Percentiles rank a stretch among this genome's conserved stretches.
Conservation (phyloP, 2,329 filamentous ascomycete species). For the Arthrobotrys pseudoclavata region DNA sequence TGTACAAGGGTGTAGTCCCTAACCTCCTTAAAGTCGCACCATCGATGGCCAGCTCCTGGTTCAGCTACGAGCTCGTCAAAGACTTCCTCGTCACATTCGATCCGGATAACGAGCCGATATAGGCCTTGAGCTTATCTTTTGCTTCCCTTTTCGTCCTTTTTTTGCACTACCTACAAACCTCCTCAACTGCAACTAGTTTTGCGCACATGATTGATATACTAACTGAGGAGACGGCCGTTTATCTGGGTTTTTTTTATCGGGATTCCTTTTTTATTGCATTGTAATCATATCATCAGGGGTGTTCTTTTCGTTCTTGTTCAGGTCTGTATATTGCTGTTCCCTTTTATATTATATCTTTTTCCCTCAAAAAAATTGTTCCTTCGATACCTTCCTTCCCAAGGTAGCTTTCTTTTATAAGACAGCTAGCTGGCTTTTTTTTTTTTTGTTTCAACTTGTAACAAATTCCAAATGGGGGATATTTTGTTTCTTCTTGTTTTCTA, state of each 20-base stretch:
- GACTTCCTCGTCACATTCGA: constrained; percentile 82
- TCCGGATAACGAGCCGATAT: constrained; percentile 63
- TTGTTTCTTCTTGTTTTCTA: constrained; percentile 28
- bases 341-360: constrained; percentile 23
- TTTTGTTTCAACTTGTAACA: constrained; percentile 28
- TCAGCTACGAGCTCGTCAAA: constrained; percentile 93
- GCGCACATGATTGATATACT: constrained; percentile 1
- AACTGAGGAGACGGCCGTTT: constrained; percentile 15
- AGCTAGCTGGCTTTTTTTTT: constrained; percentile 4
- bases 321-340: constrained; percentile 41
- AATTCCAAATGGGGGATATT: constrained; percentile 26
- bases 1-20: constrained; percentile 96
- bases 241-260: neutral
- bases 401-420: constrained; percentile 7
- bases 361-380: constrained; percentile 29
- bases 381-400: constrained; percentile 43
- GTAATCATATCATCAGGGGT: constrained; percentile 51
- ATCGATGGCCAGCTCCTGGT: constrained; percentile 98
- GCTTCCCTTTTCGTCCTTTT: constrained; percentile 4
- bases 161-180: constrained; percentile 8
- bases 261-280: constrained; percentile 31
- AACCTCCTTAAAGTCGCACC: constrained; percentile 97
- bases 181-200: constrained; percentile 12
- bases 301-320: constrained; percentile 14
- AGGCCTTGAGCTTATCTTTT: neutral